These are phyloP conservation scores for Tricholoma sp. DNA, from an alignment of 768 basidiomycete genomes.

Conservation along the genomic window DNA sequence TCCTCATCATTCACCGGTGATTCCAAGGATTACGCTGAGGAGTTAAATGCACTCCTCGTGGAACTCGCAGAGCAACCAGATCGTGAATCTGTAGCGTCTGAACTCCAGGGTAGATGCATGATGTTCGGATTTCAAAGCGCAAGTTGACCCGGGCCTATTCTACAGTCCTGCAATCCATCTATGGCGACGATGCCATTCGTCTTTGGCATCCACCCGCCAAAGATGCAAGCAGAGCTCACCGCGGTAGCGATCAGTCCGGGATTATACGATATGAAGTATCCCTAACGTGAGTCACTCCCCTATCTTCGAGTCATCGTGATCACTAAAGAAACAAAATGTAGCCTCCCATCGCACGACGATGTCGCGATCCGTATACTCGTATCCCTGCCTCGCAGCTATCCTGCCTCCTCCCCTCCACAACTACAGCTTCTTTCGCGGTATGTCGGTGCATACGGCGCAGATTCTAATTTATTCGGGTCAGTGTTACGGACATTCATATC, in stretches of 20 bases:
- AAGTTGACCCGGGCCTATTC: not conserved
- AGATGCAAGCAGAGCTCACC: slow-evolving; percentile 13
- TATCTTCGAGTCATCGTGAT: not conserved
- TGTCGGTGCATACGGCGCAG: slow-evolving; percentile 73
- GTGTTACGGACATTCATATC: slow-evolving; percentile 82
- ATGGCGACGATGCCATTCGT: slow-evolving; percentile 63
- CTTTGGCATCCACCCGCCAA: slow-evolving; percentile 43
- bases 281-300: slow-evolving; percentile 46
- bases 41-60: slow-evolving; percentile 30
- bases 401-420: slow-evolving; percentile 65
- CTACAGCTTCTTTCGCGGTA: slow-evolving; percentile 83
- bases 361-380: slow-evolving; percentile 51
- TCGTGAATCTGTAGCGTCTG: slow-evolving; percentile 37
- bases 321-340: slow-evolving; percentile 26
- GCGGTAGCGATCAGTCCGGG: slow-evolving; percentile 13
- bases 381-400: slow-evolving; percentile 59
- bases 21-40: slow-evolving; percentile 18
- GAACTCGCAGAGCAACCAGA: slow-evolving; percentile 31
- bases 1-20: slow-evolving; percentile 19
- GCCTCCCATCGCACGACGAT: slow-evolving; percentile 50
- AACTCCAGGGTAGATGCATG: slow-evolving; percentile 35
- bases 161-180: slow-evolving; percentile 77
- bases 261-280: slow-evolving; percentile 61
- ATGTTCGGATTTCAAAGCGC: not conserved
- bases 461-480: slow-evolving; percentile 68